Conservation (phyloP, 371 early-diverging fungal species). For the Smittium mucronatum region DNA sequence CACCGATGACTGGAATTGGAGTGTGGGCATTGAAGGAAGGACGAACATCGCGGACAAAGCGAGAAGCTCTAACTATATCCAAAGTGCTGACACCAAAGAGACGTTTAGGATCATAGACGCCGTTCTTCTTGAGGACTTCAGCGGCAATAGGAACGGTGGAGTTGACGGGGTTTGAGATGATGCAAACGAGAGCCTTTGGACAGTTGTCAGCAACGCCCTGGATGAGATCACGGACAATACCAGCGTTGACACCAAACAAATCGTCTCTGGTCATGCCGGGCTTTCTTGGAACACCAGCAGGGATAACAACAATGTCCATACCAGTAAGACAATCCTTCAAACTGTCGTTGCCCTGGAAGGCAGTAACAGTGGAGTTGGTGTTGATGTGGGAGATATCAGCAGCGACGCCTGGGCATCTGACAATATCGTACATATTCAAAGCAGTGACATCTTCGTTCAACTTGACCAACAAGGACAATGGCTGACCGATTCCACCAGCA, state of each 20-base stretch:
- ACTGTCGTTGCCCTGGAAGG: conserved; percentile 66
- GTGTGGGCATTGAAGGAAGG: conserved; percentile 62
- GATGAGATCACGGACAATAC: conserved; percentile 84
- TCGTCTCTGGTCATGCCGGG: conserved; percentile 99
- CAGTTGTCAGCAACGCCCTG: conserved; percentile 53
- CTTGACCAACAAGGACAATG: conserved; percentile 78
- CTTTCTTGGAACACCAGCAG: conserved; percentile 98
- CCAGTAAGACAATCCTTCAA: conserved; percentile 77
- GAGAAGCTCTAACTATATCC: conserved; percentile 94
- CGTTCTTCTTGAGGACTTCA: conserved; percentile 88
- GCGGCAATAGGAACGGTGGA: conserved; percentile 97
- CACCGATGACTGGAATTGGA: conserved; percentile 90
- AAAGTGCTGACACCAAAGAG: conserved; percentile 97
- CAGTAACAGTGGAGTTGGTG: conserved; percentile 74
- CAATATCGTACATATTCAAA: conserved; percentile 89
- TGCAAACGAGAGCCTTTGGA: conserved; percentile 88
- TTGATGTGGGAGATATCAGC: conserved; percentile 96
- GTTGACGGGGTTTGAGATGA: conserved; percentile 99
- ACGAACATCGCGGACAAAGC: conserved; percentile 84
- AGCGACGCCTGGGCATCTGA: conserved; percentile 93
- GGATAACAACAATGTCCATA: conserved; percentile 87
- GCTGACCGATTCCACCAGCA: conserved; percentile 87
- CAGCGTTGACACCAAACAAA: conserved; percentile 95
- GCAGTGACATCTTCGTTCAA: conserved; percentile 65
- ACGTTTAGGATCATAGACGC: conserved; percentile 86